A percentile compares a stretch with the other conserved stretches of the same genome.
These are phyloP conservation scores for Arabis alpina DNA, from an alignment of 345 rosid species.

Conservation along the genomic window DNA sequence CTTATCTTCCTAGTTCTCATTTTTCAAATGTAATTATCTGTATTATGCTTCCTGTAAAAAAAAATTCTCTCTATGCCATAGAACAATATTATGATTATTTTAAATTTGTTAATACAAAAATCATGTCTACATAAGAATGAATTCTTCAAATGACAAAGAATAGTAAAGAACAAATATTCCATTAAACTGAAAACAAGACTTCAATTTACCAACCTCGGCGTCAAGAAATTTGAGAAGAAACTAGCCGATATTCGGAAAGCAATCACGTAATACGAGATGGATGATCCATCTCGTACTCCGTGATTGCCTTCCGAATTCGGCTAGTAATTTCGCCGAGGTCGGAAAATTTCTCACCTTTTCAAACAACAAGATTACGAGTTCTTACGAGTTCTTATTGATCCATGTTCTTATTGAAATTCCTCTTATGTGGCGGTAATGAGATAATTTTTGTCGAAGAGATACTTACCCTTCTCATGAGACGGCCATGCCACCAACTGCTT, in stretches of 20 bases:
- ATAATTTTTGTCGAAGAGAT: background rate
- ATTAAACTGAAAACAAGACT: conserved; percentile 7
- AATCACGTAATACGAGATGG: conserved; percentile 1
- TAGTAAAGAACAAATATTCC: background rate
- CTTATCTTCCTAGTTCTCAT: too few relatives aligned
- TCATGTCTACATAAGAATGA: background rate
- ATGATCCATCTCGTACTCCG: conserved; percentile 8
- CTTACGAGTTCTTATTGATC: background rate
- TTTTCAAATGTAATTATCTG: too few relatives aligned
- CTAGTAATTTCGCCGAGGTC: background rate
- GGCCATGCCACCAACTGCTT: conserved; percentile 14
- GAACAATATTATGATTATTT: background rate
- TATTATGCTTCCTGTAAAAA: too few relatives aligned
- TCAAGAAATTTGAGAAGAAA: too few relatives aligned
- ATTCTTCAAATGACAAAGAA: conserved; percentile 5
- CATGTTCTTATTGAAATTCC: background rate
- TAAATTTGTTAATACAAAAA: background rate
- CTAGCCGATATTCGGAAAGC: too few relatives aligned
- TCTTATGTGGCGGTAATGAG: background rate
- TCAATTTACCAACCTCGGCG: background rate
- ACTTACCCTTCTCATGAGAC: background rate
- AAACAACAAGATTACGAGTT: too few relatives aligned
- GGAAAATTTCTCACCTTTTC: background rate
- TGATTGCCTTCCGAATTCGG: background rate
- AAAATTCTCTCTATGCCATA: too few relatives aligned